Evolutionary conservation across 208 protist species (phyloP), one percentile per base, ranked within the genome.

Genomic region (Leishmania major): DNA sequence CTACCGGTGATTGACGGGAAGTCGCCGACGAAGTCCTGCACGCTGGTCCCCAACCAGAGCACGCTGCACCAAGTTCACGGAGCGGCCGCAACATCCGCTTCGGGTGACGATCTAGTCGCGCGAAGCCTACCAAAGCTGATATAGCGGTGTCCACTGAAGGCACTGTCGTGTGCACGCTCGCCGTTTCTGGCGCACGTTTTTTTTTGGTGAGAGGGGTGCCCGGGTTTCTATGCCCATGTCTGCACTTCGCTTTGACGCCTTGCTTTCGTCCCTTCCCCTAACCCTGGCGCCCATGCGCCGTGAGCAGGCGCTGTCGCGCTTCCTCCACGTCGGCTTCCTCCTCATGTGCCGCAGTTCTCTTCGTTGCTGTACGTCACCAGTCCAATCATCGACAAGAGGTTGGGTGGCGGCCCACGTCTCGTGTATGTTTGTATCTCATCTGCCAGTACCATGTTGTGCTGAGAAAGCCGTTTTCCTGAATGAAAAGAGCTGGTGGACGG

Each of bases 1-100:
- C 77, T 85, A 55, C 82, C 82, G 43, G 82, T 82, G 62, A 85
- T 85, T 49, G 82, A 85, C 0, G 82, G 77, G 0, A 73, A 81
- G 11, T 85, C 82, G 22, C 82, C 82, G 0, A 66, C 66, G 22
- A 85, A 85, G 73, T 85, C 82, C 0, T 45, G 35, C 19, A 75
- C 72, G 0, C 60, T 85, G 22, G 31, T 10, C 51, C 67, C 77
- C 40, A 79, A 47, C 10, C 35, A 47, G 7, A 79, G 75, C 40
- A 45, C 72, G 3, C 43, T 78, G 3, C 82, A 81, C 35, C 73
- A 31, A 35, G 35, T 17, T 4, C 73, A 77, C 74, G 40, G 49
- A 72, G 35, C 35, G 8, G 25, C 53, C 66, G 49, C 76, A 3
- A 53, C 77, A 11, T 31, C 49, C 37, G 49, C 47, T n/a, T 85